A percentile compares a stretch with the other conserved stretches of the same genome.
Evolutionary conservation across 2,329 filamentous ascomycete species (phyloP).

Genomic region (Metarhizium brunneum): DNA sequence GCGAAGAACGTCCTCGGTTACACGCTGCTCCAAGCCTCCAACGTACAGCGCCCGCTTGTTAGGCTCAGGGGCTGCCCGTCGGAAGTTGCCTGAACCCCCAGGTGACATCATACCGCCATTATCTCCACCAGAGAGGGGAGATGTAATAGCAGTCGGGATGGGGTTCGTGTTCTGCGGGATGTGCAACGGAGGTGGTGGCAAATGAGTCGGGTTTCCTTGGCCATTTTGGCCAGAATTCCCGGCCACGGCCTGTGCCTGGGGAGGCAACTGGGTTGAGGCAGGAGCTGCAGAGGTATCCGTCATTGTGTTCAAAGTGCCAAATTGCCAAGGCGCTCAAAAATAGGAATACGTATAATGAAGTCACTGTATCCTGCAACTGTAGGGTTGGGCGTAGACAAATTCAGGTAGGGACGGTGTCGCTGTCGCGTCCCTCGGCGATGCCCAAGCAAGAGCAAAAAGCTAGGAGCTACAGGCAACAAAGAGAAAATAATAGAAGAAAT

Average conservation of each 20-base stretch:
- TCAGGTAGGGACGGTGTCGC: background rate
- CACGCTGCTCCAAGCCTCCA: conserved; percentile 85
- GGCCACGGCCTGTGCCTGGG: conserved; percentile 58
- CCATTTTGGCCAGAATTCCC: conserved; percentile 50
- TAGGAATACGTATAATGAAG: background rate
- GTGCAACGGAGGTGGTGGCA: conserved; percentile 84
- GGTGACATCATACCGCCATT: conserved; percentile 70
- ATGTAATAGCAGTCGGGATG: conserved; percentile 86
- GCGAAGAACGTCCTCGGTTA: conserved; percentile 91
- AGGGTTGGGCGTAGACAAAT: background rate
- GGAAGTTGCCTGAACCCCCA: conserved; percentile 69
- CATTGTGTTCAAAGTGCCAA: conserved; percentile 40
- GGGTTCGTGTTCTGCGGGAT: conserved; percentile 96
- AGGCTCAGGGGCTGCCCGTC: conserved; percentile 89
- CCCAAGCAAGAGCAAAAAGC: background rate
- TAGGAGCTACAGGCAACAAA: background rate
- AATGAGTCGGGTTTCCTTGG: conserved; percentile 62
- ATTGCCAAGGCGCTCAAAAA: background rate
- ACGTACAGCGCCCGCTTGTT: conserved; percentile 98
- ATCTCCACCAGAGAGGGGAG: conserved; percentile 65
- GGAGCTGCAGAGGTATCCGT: conserved; percentile 63
- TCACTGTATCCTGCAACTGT: background rate
- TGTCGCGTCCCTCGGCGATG: background rate
- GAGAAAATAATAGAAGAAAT: background rate
- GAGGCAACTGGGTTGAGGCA: conserved; percentile 56